A percentile compares a stretch with the other conserved stretches of the same genome.
phyloP scores from a whole-genome alignment of 352 stramenopile species.

The Pythium grandisporangium region DNA sequence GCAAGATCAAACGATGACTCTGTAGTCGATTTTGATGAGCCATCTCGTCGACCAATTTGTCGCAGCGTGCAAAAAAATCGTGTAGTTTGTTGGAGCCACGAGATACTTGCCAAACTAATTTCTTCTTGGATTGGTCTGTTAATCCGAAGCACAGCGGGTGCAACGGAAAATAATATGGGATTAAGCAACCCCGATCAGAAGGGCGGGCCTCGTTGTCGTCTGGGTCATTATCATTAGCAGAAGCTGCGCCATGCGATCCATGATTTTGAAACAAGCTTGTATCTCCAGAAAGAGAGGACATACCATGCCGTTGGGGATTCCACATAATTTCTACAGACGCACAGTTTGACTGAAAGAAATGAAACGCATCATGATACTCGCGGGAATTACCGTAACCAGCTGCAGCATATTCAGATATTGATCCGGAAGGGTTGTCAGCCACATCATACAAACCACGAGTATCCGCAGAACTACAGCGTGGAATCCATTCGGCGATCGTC shows the following conservation, averaged over 20 bases:
- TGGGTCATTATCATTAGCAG: not conserved
- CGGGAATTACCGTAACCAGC: no score
- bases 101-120: slow-evolving; percentile 55
- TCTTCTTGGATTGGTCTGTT: slow-evolving; percentile 63
- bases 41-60: slow-evolving; percentile 72
- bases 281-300: not conserved
- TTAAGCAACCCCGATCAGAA: slow-evolving; percentile 10
- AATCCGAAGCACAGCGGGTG: slow-evolving; percentile 72
- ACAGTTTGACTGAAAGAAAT: slow-evolving; percentile 60
- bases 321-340: slow-evolving; percentile 62
- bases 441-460: no score
- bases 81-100: slow-evolving; percentile 49
- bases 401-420: no score
- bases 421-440: no score
- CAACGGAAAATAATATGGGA: slow-evolving; percentile 65
- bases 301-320: slow-evolving; percentile 21
- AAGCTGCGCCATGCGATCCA: not conserved
- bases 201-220: not conserved
- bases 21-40: slow-evolving; percentile 43
- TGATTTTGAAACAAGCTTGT: not conserved
- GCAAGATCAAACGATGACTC: slow-evolving; percentile 19
- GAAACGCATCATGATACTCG: slow-evolving; percentile 37
- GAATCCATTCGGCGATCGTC: slow-evolving; percentile 28
- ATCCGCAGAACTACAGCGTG: slow-evolving; percentile 1
- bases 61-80: slow-evolving; percentile 53